These are phyloP conservation scores for Cicer pinnatifidum DNA, from an alignment of 306 rosid species.

Conservation along the genomic window DNA sequence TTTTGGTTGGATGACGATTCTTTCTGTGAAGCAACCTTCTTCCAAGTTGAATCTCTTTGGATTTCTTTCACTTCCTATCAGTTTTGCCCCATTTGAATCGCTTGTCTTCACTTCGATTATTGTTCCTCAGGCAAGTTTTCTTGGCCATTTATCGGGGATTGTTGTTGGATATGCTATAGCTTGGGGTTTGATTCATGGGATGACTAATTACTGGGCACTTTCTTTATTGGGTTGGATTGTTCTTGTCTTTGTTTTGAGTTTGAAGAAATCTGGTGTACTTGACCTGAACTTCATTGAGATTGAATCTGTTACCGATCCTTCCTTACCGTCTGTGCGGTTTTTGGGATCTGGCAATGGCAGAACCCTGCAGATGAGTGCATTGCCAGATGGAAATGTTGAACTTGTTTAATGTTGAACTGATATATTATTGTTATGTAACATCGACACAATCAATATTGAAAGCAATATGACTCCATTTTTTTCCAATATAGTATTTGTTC, in stretches of 20 bases:
- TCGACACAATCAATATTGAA: slow-evolving; percentile 42
- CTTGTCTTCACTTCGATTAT: slow-evolving; percentile 91
- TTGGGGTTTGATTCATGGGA: slow-evolving; percentile 95
- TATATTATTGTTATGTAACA: slow-evolving; percentile 47
- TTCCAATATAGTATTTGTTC: slow-evolving; percentile 44
- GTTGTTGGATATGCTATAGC: slow-evolving; percentile 94
- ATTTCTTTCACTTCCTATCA: slow-evolving; percentile 90
- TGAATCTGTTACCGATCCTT: slow-evolving; percentile 83
- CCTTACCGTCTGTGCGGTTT: slow-evolving; percentile 80
- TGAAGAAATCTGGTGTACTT: slow-evolving; percentile 76
- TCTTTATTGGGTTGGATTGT: slow-evolving; percentile 83
- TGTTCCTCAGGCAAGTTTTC: slow-evolving; percentile 96
- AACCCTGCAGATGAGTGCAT: slow-evolving; percentile 78
- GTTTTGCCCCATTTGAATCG: slow-evolving; percentile 96
- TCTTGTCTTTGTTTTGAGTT: slow-evolving; percentile 69
- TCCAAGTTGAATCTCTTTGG: slow-evolving; percentile 92
- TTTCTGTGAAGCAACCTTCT: slow-evolving; percentile 90
- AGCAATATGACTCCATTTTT: slow-evolving; percentile 46
- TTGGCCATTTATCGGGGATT: slow-evolving; percentile 94
- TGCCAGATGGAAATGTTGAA: slow-evolving; percentile 75
- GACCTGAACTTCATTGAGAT: slow-evolving; percentile 83
- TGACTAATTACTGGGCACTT: slow-evolving; percentile 88
- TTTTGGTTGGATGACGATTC: slow-evolving; percentile 99
- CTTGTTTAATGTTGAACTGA: slow-evolving; percentile 55
- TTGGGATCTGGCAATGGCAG: slow-evolving; percentile 73